Percentiles rank a stretch among this genome's conserved stretches.
Evolutionary conservation across 176 grass and related monocot genomes (phyloP).

Genomic region (Oryza brachyantha): DNA sequence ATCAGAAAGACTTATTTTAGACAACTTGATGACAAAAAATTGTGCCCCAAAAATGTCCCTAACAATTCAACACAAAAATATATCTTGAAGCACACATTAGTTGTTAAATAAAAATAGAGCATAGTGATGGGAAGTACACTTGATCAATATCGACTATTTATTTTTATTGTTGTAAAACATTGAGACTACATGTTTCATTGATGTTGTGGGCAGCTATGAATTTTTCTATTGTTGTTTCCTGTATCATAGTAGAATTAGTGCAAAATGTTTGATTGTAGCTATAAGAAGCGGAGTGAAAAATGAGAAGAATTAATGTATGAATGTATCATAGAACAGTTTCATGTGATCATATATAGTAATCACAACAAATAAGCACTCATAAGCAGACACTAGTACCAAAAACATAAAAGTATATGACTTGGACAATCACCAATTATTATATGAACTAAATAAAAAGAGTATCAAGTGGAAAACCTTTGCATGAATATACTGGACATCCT

Average conservation of each 20-base stretch:
- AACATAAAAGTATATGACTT: not conserved
- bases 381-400: not conserved
- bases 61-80: not conserved
- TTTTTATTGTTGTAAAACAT: conserved; percentile 22
- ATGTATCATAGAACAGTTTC: conserved; percentile 2
- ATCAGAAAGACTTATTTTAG: conserved; percentile 22
- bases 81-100: not conserved
- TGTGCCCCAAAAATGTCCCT: not conserved
- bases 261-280: not conserved
- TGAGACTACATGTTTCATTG: not conserved
- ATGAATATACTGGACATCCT: conserved; percentile 85
- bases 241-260: not conserved
- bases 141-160: not conserved
- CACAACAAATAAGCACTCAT: not conserved
- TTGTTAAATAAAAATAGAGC: not conserved
- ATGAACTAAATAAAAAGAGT: conserved; percentile 22
- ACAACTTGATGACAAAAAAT: not conserved
- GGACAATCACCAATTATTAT: not conserved
- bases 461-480: conserved; percentile 71
- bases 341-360: not conserved
- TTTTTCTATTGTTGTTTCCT: not conserved
- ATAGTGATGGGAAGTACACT: not conserved
- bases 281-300: not conserved
- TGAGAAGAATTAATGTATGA: not conserved
- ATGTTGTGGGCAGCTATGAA: not conserved